These are phyloP conservation scores for Rhytidiadelphus loreus DNA, from an alignment of 225 moss, liverwort and hornwort species.

Conservation along the genomic window DNA sequence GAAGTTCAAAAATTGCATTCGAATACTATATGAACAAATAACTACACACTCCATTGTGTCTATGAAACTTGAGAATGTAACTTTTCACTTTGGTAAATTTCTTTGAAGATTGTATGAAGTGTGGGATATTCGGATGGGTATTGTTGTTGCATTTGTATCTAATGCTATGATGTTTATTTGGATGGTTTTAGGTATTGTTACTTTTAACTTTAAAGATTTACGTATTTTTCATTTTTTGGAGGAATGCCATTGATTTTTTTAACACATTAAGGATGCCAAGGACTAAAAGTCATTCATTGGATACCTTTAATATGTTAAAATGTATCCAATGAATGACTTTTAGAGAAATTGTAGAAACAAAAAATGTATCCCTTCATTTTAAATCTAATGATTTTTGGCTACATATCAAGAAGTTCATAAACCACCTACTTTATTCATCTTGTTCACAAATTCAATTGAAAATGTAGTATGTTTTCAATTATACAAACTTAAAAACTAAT, in stretches of 20 bases:
- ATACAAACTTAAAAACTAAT: not conserved
- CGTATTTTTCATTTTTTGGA: no score
- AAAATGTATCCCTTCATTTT: no score
- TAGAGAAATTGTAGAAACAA: no score
- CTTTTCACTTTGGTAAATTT: not conserved
- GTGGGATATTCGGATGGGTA: not conserved
- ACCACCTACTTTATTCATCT: not conserved
- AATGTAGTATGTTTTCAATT: not conserved
- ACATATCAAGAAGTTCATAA: no score
- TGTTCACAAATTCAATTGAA: not conserved
- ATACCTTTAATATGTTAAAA: no score
- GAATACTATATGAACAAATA: not conserved
- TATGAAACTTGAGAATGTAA: not conserved
- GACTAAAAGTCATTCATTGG: no score
- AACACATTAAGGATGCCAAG: no score
- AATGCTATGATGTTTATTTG: no score
- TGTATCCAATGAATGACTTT: no score
- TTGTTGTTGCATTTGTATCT: not conserved
- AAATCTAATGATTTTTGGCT: not conserved
- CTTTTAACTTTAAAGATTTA: no score
- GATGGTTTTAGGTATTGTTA: no score
- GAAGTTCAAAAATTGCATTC: not conserved
- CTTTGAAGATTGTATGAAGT: not conserved
- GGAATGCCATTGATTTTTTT: no score
- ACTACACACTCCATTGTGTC: rapidly evolving